A percentile compares a stretch with the other conserved stretches of the same genome.
Evolutionary conservation across 2,329 filamentous ascomycete genomes (phyloP).

Genomic region (Lachnum nothofagi): DNA sequence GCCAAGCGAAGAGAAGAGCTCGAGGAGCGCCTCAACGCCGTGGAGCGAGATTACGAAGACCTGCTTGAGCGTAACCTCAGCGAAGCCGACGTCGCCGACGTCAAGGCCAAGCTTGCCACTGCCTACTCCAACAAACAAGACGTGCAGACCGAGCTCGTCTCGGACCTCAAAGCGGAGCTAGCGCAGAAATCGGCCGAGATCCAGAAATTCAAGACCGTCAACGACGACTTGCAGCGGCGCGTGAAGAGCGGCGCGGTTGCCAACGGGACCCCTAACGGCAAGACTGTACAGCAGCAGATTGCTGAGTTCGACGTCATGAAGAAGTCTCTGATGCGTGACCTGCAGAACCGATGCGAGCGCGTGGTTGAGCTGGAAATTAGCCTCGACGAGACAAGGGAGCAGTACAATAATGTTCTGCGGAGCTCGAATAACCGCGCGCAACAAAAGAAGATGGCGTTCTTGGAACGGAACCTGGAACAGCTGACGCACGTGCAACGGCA

Average conservation of each 20-base stretch:
- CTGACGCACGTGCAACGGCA: slow-evolving; percentile 95
- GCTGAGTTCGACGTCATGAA: slow-evolving; percentile 99
- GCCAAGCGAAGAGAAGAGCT: slow-evolving; percentile 68
- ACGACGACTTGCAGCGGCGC: slow-evolving; percentile 73
- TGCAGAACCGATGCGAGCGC: slow-evolving; percentile 96
- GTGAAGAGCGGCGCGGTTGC: slow-evolving; percentile 60
- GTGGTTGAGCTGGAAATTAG: slow-evolving; percentile 98
- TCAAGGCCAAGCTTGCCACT: slow-evolving; percentile 74
- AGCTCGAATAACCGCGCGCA: slow-evolving; percentile 97
- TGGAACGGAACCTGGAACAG: slow-evolving; percentile 96
- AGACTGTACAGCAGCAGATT: slow-evolving; percentile 95
- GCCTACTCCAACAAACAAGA: slow-evolving; percentile 72
- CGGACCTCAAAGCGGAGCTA: slow-evolving; percentile 73
- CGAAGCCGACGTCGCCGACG: slow-evolving; percentile 73
- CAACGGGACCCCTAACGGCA: slow-evolving; percentile 68
- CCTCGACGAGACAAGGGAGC: slow-evolving; percentile 92
- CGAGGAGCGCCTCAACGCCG: slow-evolving; percentile 65
- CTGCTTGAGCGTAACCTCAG: slow-evolving; percentile 73
- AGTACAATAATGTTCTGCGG: slow-evolving; percentile 97
- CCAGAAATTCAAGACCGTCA: slow-evolving; percentile 69
- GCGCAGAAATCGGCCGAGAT: slow-evolving; percentile 76
- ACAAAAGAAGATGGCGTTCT: slow-evolving; percentile 99
- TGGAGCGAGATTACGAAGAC: slow-evolving; percentile 81
- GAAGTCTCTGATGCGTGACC: slow-evolving; percentile 97
- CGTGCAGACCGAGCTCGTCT: slow-evolving; percentile 65